Percentiles rank a stretch among this genome's conserved stretches.
Evolutionary conservation across 768 basidiomycete genomes (phyloP).

Genomic region (Boletus rex-veris): DNA sequence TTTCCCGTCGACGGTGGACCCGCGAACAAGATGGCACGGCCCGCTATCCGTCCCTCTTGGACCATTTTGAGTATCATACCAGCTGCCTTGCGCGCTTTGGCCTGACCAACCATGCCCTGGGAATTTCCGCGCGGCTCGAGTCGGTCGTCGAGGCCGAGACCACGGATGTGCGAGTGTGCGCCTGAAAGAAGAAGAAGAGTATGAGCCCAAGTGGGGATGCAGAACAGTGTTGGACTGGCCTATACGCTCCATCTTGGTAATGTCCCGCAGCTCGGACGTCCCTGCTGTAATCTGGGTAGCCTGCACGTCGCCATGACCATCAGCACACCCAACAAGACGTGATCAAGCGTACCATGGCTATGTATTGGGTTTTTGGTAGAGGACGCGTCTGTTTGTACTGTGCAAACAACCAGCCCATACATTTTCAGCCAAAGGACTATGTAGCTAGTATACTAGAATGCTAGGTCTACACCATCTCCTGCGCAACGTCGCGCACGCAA

Average conservation of each 20-base stretch:
- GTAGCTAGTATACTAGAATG: background rate
- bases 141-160: conserved; percentile 87
- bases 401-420: conserved; percentile 22
- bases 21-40: conserved; percentile 94
- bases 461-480: conserved; percentile 18
- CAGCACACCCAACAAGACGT: background rate
- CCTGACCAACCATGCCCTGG: conserved; percentile 98
- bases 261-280: conserved; percentile 76
- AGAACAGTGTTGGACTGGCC: conserved; percentile 39
- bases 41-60: conserved; percentile 92
- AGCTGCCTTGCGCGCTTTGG: conserved; percentile 92
- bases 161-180: conserved; percentile 92
- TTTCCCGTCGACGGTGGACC: conserved; percentile 97
- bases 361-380: background rate
- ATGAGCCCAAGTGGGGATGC: background rate
- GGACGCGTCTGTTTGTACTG: conserved; percentile 34
- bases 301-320: conserved; percentile 28
- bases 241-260: conserved; percentile 92
- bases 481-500: conserved; percentile 11
- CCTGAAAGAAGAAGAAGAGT: conserved; percentile 42
- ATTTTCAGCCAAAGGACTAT: too few relatives aligned
- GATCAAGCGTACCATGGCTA: conserved; percentile 25
- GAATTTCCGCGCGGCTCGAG: conserved; percentile 86
- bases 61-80: conserved; percentile 99
- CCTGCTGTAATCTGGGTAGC: conserved; percentile 75